Conservation (phyloP, 2,329 filamentous ascomycete species). For the Cytospora leucostoma region DNA sequence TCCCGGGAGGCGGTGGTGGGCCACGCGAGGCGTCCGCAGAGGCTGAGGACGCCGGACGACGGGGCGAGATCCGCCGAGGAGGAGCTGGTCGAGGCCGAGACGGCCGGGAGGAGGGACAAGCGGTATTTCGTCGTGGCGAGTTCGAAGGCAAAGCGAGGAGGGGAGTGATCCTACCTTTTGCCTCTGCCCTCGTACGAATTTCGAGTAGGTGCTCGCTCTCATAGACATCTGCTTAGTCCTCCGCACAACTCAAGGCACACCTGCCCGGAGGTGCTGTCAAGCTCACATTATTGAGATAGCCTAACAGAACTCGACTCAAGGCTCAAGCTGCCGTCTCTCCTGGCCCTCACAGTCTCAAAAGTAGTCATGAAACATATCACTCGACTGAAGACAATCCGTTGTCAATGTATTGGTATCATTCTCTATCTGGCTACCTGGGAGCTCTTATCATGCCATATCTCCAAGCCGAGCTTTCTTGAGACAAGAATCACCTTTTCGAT, state of each 20-base stretch:
- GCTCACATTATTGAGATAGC: background rate
- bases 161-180: slow-evolving; percentile 1
- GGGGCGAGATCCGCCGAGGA: slow-evolving; percentile 27
- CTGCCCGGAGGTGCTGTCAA: background rate
- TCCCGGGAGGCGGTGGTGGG: slow-evolving; percentile 63
- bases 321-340: background rate
- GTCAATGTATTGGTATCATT: background rate
- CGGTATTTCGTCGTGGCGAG: slow-evolving; percentile 75
- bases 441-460: slow-evolving; percentile 5
- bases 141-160: slow-evolving; percentile 40
- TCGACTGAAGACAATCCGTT: background rate
- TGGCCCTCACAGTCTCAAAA: background rate
- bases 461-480: background rate
- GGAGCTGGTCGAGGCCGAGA: slow-evolving; percentile 29
- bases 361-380: background rate
- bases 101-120: slow-evolving; percentile 63
- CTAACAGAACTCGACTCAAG: background rate
- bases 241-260: background rate
- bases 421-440: slow-evolving; percentile 11
- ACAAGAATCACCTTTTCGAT: background rate
- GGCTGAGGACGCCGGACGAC: slow-evolving; percentile 30
- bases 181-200: background rate
- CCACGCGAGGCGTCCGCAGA: slow-evolving; percentile 48
- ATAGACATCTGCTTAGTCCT: background rate
- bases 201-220: background rate